Evolutionary conservation across 331 rosid genomes (phyloP).

Genomic region (Spiraea crenata): DNA sequence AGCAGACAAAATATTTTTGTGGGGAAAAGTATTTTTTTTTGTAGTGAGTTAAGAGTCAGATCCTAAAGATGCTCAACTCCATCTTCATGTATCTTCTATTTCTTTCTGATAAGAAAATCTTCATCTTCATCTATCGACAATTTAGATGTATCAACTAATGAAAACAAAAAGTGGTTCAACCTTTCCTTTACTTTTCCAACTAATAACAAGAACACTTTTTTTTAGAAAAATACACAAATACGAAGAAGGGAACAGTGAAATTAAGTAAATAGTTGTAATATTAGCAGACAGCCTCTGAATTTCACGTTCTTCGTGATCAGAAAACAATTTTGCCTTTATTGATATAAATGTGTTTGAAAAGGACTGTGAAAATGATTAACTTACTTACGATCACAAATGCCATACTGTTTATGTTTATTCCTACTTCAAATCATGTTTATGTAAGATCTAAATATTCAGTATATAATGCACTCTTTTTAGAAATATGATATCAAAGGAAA

Average conservation of each 20-base stretch:
- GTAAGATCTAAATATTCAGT: neutral
- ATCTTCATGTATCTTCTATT: neutral
- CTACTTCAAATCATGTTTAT: neutral
- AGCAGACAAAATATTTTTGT: too few relatives aligned
- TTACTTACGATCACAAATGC: neutral
- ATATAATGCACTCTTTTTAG: neutral
- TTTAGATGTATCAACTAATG: constrained; percentile 3
- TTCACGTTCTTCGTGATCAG: constrained; percentile 98
- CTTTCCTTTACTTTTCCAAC: neutral
- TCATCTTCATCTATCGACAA: constrained; percentile 6
- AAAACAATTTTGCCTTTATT: constrained; percentile 80
- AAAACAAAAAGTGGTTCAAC: too few relatives aligned
- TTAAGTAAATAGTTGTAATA: constrained; percentile 39
- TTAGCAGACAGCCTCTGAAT: constrained; percentile 96
- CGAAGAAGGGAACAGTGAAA: constrained; percentile 1
- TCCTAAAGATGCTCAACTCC: constrained; percentile 18
- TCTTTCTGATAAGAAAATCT: neutral
- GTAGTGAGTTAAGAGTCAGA: constrained; percentile 3
- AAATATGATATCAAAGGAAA: neutral
- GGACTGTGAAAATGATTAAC: too few relatives aligned
- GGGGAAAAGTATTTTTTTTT: too few relatives aligned
- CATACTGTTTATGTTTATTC: too few relatives aligned
- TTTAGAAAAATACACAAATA: neutral
- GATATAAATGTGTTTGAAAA: neutral
- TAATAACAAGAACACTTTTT: neutral